These are phyloP conservation scores for Colletotrichum destructivum DNA, from an alignment of 2,329 filamentous ascomycete genomes.

Conservation along the genomic window DNA sequence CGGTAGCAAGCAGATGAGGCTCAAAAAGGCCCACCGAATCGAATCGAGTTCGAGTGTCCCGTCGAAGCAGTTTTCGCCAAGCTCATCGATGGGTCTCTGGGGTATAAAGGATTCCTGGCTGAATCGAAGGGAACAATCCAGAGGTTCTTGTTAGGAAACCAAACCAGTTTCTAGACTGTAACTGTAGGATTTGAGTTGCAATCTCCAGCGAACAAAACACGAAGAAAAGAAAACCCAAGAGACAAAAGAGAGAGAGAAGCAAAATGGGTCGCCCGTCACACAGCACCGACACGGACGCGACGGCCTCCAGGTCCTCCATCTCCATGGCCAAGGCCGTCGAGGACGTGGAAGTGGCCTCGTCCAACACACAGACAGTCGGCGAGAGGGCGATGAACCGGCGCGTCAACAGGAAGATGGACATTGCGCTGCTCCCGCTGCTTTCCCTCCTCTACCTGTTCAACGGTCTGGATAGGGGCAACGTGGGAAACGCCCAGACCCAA, in stretches of 20 bases:
- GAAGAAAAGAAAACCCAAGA: background rate
- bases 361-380: background rate
- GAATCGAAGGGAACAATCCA: background rate
- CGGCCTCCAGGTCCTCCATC: slow-evolving; percentile 20
- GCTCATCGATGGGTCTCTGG: background rate
- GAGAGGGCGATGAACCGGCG: slow-evolving; percentile 31
- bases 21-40: slow-evolving; percentile 3
- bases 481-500: slow-evolving; percentile 59
- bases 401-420: slow-evolving; percentile 55
- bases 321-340: slow-evolving; percentile 18
- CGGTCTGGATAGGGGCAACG: slow-evolving; percentile 57
- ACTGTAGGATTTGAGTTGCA: background rate
- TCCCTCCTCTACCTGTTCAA: slow-evolving; percentile 59
- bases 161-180: slow-evolving; percentile 14
- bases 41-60: background rate
- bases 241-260: background rate
- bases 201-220: background rate
- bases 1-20: slow-evolving; percentile 21
- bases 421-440: slow-evolving; percentile 55
- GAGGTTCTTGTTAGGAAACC: background rate
- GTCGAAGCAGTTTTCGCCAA: background rate
- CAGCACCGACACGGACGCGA: slow-evolving; percentile 26
- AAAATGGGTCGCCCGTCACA: slow-evolving; percentile 29
- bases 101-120: slow-evolving; percentile 23
- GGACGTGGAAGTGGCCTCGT: background rate